Evolutionary conservation across 371 early-diverging fungal species (phyloP).

Genomic region (Mortierella sp.): DNA sequence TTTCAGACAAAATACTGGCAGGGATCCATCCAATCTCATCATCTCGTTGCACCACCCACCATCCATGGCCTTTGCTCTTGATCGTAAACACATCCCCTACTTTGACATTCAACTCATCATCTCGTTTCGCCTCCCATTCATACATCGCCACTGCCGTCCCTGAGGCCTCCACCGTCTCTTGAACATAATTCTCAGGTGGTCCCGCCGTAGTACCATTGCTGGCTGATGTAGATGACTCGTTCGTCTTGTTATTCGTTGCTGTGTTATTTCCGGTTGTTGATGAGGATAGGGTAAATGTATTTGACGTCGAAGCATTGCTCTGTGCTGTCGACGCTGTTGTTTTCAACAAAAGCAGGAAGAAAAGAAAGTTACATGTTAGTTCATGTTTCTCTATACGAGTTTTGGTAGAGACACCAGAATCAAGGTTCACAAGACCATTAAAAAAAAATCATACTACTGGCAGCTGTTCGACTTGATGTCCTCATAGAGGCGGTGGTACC

Average conservation of each 20-base stretch:
- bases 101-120: slow-evolving; percentile 65
- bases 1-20: slow-evolving; percentile 61
- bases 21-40: slow-evolving; percentile 71
- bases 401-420: too few relatives aligned
- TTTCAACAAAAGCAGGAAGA: too few relatives aligned
- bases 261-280: too few relatives aligned
- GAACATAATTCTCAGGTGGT: slow-evolving; percentile 40
- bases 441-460: slow-evolving; percentile 7
- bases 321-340: too few relatives aligned
- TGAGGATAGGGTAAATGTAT: too few relatives aligned
- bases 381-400: too few relatives aligned
- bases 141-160: slow-evolving; percentile 64
- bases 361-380: too few relatives aligned
- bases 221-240: slow-evolving; percentile 4
- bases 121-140: slow-evolving; percentile 64
- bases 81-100: slow-evolving; percentile 71
- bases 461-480: slow-evolving; percentile 30
- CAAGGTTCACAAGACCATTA: too few relatives aligned
- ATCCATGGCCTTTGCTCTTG: slow-evolving; percentile 60
- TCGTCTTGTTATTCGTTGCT: background rate
- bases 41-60: slow-evolving; percentile 65
- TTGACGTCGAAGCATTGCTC: too few relatives aligned
- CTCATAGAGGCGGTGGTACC: slow-evolving; percentile 42
- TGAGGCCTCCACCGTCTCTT: slow-evolving; percentile 51
- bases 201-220: slow-evolving; percentile 10